Conservation (phyloP, 2,329 filamentous ascomycete genomes). For the Hypoxylon rubiginosum region DNA sequence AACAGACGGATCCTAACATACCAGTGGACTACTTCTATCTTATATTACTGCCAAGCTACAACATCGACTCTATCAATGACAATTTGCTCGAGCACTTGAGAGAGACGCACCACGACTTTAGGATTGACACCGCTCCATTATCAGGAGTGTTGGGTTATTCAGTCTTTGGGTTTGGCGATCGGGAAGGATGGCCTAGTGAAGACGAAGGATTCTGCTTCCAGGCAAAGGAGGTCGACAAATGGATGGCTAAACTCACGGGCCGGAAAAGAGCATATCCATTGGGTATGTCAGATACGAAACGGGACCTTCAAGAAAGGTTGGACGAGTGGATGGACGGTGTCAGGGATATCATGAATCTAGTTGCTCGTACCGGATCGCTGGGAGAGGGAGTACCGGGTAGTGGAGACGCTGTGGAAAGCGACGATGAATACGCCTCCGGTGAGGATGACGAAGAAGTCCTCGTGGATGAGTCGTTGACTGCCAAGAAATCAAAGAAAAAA, state of each 20-base stretch:
- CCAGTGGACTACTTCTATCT: constrained; percentile 81
- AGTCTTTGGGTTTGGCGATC: constrained; percentile 94
- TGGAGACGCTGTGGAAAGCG: constrained; percentile 87
- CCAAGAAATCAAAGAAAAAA: constrained; percentile 59
- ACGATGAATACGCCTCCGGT: constrained; percentile 77
- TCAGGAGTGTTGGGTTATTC: constrained; percentile 85
- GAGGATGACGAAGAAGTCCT: constrained; percentile 68
- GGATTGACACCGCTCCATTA: constrained; percentile 90
- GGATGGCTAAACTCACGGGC: constrained; percentile 95
- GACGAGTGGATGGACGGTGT: constrained; percentile 84
- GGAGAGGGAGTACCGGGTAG: constrained; percentile 80
- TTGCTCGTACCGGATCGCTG: constrained; percentile 69
- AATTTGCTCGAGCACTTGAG: constrained; percentile 88
- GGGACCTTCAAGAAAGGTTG: constrained; percentile 75
- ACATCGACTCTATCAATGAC: constrained; percentile 92
- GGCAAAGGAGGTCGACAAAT: constrained; percentile 89
- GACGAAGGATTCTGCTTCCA: constrained; percentile 94
- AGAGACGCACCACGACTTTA: constrained; percentile 96
- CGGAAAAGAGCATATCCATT: constrained; percentile 89
- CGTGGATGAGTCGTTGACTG: constrained; percentile 62
- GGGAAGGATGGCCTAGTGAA: constrained; percentile 91
- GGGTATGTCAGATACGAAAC: constrained; percentile 87
- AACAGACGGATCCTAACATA: constrained; percentile 60
- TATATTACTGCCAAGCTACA: constrained; percentile 89
- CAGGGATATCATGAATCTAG: constrained; percentile 75